A percentile compares a stretch with the other conserved stretches of the same genome.
Evolutionary conservation across 1,284 basidiomycete genomes (phyloP).

Genomic region (Cutaneotrichosporon cutaneum): DNA sequence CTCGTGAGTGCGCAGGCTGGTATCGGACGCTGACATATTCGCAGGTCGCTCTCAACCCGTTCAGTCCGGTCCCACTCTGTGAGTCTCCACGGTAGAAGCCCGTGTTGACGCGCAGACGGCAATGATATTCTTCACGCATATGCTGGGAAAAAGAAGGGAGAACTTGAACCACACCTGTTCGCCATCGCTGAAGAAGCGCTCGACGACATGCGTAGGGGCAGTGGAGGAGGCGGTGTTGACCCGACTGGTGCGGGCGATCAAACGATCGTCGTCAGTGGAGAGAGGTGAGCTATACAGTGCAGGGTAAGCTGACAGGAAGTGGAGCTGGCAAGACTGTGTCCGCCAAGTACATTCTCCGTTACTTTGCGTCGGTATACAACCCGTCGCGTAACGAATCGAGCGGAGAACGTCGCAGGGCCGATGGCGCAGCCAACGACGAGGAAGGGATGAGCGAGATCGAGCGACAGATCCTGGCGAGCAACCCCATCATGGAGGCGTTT

Average conservation of each 20-base stretch:
- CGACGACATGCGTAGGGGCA: conserved; percentile 74
- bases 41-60: conserved; percentile 93
- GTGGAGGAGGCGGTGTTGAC: conserved; percentile 64
- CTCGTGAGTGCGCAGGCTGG: conserved; percentile 39
- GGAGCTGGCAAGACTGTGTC: conserved; percentile 99
- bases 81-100: conserved; percentile 14
- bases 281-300: conserved; percentile 69
- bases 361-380: conserved; percentile 96
- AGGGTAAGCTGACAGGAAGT: conserved; percentile 54
- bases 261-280: conserved; percentile 98
- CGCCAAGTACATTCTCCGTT: conserved; percentile 99
- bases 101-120: conserved; percentile 58
- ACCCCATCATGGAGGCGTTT: conserved; percentile 98
- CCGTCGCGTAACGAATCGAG: conserved; percentile 58
- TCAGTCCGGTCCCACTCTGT: conserved; percentile 83
- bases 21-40: conserved; percentile 12
- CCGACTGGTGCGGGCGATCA: conserved; percentile 69
- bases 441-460: conserved; percentile 84
- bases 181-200: conserved; percentile 99
- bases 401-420: conserved; percentile 26
- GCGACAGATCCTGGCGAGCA: conserved; percentile 94
- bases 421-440: conserved; percentile 41
- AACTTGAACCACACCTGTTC: conserved; percentile 96
- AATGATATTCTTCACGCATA: conserved; percentile 98
- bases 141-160: conserved; percentile 85